Conservation (phyloP, 306 rosid genomes). For the Fragaria vesca region DNA sequence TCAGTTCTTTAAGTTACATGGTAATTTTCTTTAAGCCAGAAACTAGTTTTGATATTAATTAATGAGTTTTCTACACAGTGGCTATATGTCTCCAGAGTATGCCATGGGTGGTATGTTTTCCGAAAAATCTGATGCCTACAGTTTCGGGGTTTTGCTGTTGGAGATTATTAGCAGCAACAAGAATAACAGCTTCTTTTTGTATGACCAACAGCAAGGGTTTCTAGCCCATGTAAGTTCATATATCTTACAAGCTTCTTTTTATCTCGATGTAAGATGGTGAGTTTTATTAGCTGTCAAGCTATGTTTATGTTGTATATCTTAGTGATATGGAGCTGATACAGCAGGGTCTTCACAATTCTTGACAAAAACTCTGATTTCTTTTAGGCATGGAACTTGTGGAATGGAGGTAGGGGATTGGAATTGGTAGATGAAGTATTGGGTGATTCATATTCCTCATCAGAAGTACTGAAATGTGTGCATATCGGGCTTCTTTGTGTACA, state of each 20-base stretch:
- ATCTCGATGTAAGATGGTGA: too few species aligned
- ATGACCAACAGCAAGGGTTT: slow-evolving; percentile 13
- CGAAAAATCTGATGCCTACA: slow-evolving; percentile 32
- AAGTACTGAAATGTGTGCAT: slow-evolving; percentile 24
- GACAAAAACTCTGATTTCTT: too few species aligned
- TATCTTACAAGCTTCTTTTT: too few species aligned
- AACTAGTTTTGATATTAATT: slow-evolving; percentile 17
- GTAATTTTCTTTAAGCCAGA: too few species aligned
- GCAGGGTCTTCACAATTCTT: too few species aligned
- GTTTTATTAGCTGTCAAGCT: not conserved
- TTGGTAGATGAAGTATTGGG: slow-evolving; percentile 22
- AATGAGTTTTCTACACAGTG: too few species aligned
- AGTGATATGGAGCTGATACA: too few species aligned
- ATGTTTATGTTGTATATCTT: too few species aligned
- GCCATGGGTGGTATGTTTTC: slow-evolving; percentile 24
- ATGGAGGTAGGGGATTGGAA: slow-evolving; percentile 16
- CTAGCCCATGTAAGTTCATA: slow-evolving; percentile 32
- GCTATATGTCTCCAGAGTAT: too few species aligned
- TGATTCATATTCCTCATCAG: not conserved
- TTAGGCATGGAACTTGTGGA: slow-evolving; percentile 32
- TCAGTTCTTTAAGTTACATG: too few species aligned
- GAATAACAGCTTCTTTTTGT: slow-evolving; percentile 17
- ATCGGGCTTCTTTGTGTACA: slow-evolving; percentile 30
- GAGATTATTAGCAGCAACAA: not conserved
- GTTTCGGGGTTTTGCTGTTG: not conserved